Evolutionary conservation across 2,329 filamentous ascomycete species (phyloP).

Genomic region (Pochonia chlamydosporia): DNA sequence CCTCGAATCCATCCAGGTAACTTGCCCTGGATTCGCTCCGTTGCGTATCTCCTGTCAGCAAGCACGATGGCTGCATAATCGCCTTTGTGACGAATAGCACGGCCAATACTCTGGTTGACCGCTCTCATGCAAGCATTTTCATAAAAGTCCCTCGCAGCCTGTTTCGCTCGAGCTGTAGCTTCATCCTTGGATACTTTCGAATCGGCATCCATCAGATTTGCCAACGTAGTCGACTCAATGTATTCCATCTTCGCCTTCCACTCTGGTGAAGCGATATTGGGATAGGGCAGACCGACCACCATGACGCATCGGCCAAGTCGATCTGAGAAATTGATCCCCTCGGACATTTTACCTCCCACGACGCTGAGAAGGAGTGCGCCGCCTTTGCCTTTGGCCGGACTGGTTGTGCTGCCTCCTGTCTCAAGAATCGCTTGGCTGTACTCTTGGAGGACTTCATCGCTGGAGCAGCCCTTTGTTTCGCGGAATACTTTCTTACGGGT

Average conservation of each 20-base stretch:
- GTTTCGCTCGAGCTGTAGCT: conserved; percentile 34
- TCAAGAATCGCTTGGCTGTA: conserved; percentile 66
- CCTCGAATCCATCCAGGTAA: conserved; percentile 83
- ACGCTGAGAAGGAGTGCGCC: conserved; percentile 85
- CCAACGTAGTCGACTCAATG: conserved; percentile 57
- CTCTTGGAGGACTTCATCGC: conserved; percentile 65
- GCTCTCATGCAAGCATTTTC: conserved; percentile 95
- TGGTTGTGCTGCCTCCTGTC: conserved; percentile 8
- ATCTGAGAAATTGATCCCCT: conserved; percentile 98
- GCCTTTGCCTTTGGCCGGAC: conserved; percentile 20
- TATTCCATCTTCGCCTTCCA: conserved; percentile 92
- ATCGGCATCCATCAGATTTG: conserved; percentile 22
- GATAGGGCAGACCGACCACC: conserved; percentile 89
- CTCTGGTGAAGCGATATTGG: conserved; percentile 81
- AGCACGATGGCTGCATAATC: conserved; percentile 92
- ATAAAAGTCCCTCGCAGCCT: conserved; percentile 71
- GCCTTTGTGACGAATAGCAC: conserved; percentile 79
- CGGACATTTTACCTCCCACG: conserved; percentile 88
- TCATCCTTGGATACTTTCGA: conserved; percentile 14
- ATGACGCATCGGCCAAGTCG: conserved; percentile 81
- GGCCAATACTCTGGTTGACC: conserved; percentile 93
- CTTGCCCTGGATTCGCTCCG: conserved; percentile 67
- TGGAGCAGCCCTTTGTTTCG: conserved; percentile 47
- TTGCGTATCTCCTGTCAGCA: conserved; percentile 74
- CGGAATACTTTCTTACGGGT: conserved; percentile 58